These are phyloP conservation scores for Barnettozyma hawaiiensis DNA, from an alignment of 1,139 yeast genomes.

Conservation along the genomic window DNA sequence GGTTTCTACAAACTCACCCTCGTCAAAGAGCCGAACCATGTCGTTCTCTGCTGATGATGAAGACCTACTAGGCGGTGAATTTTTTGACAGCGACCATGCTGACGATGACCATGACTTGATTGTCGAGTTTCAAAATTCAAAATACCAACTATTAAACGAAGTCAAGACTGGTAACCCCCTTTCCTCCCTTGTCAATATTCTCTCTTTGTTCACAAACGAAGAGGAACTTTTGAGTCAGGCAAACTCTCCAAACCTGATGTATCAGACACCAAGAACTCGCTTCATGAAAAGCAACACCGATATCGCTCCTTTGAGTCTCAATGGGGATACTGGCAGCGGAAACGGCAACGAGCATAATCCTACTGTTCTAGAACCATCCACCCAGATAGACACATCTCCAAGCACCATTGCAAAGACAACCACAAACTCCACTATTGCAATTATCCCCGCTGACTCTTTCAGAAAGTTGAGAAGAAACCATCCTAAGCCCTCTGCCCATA, in stretches of 20 bases:
- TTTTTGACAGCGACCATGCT: slow-evolving; percentile 29
- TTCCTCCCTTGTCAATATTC: slow-evolving; percentile 73
- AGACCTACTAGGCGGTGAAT: slow-evolving; percentile 11
- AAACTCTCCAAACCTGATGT: slow-evolving; percentile 14
- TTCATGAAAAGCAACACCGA: slow-evolving; percentile 8
- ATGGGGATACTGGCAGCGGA: slow-evolving; percentile 13
- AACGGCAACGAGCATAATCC: background rate
- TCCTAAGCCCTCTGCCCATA: slow-evolving; percentile 89
- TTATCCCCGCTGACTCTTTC: slow-evolving; percentile 84
- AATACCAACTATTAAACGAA: slow-evolving; percentile 74
- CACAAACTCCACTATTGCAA: slow-evolving; percentile 75
- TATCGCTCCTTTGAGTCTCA: slow-evolving; percentile 18
- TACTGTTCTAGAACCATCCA: background rate
- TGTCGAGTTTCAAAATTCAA: slow-evolving; percentile 18
- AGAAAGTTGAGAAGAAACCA: slow-evolving; percentile 64
- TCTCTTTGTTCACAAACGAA: slow-evolving; percentile 58
- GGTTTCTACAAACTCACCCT: slow-evolving; percentile 6
- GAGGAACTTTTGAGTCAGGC: slow-evolving; percentile 9
- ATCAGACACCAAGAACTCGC: background rate
- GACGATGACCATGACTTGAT: slow-evolving; percentile 20
- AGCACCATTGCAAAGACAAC: slow-evolving; percentile 36
- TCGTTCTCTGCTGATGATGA: slow-evolving; percentile 7
- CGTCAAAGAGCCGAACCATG: slow-evolving; percentile 5
- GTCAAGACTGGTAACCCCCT: slow-evolving; percentile 83
- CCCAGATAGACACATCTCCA: slow-evolving; percentile 21